Evolutionary conservation across 805 yeast genomes (phyloP).

Genomic region (Wickerhamomyces alni): DNA sequence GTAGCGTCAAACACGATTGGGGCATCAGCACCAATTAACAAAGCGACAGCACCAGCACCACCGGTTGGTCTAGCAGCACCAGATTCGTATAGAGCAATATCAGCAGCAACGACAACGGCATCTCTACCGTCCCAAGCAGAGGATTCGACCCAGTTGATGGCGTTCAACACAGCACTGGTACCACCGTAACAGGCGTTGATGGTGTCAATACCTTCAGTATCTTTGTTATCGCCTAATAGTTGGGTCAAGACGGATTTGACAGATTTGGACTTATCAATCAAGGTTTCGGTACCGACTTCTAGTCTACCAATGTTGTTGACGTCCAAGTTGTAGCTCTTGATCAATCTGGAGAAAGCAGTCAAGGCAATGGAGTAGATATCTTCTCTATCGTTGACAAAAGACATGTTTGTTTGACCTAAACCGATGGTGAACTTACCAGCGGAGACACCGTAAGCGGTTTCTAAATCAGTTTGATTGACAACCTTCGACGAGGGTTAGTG

Average conservation of each 20-base stretch:
- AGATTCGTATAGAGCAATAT: slow-evolving; percentile 93
- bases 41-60: slow-evolving; percentile 96
- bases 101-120: slow-evolving; percentile 96
- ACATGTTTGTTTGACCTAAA: slow-evolving; percentile 96
- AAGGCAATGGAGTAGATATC: slow-evolving; percentile 92
- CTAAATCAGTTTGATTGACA: slow-evolving; percentile 87
- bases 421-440: slow-evolving; percentile 98
- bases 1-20: slow-evolving; percentile 87
- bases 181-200: slow-evolving; percentile 99
- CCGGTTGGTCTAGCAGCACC: slow-evolving; percentile 99
- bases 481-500: slow-evolving; percentile 35
- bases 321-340: slow-evolving; percentile 80
- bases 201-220: slow-evolving; percentile 94
- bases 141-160: slow-evolving; percentile 94
- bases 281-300: slow-evolving; percentile 97
- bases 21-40: slow-evolving; percentile 95
- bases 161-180: slow-evolving; percentile 88
- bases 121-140: slow-evolving; percentile 97
- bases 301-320: slow-evolving; percentile 80
- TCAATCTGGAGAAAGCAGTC: slow-evolving; percentile 75
- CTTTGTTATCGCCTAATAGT: slow-evolving; percentile 81
- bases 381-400: slow-evolving; percentile 95
- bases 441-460: slow-evolving; percentile 77
- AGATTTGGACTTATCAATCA: slow-evolving; percentile 93
- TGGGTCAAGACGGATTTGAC: slow-evolving; percentile 95